Conservation (phyloP, 805 yeast genomes). For the Metahyphopichia silvanorum region DNA sequence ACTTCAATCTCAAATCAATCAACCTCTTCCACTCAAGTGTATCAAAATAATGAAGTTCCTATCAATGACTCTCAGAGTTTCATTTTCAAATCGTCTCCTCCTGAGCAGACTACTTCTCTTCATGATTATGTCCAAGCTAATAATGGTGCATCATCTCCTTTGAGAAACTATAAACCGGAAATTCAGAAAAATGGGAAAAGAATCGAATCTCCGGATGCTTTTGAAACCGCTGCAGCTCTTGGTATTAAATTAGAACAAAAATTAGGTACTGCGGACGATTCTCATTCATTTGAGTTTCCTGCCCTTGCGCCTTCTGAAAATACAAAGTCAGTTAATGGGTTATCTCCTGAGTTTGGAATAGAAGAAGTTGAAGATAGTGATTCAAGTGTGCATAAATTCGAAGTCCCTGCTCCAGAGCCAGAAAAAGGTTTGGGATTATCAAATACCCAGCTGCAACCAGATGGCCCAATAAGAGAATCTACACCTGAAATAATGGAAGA, state of each 20-base stretch:
- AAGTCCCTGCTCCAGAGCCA: constrained; percentile 1
- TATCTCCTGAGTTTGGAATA: constrained; percentile 31
- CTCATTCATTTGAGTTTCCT: constrained; percentile 6
- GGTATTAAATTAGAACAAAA: constrained; percentile 20
- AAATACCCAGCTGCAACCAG: neutral
- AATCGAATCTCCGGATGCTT: constrained; percentile 14
- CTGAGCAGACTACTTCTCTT: constrained; percentile 3
- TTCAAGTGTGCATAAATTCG: constrained; percentile 1
- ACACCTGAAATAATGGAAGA: constrained; percentile 11
- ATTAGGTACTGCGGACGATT: constrained; percentile 8
- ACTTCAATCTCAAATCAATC: constrained; percentile 9
- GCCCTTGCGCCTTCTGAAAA: neutral
- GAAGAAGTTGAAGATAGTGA: constrained; percentile 35
- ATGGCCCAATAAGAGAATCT: neutral
- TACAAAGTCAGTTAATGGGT: neutral
- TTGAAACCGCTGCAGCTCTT: constrained; percentile 25
- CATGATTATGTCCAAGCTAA: constrained; percentile 21
- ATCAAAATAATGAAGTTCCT: constrained; percentile 5
- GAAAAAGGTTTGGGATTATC: constrained; percentile 7
- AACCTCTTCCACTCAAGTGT: constrained; percentile 3
- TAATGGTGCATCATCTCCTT: constrained; percentile 19
- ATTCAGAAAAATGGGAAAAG: neutral
- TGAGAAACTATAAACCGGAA: constrained; percentile 11
- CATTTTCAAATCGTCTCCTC: constrained; percentile 7
- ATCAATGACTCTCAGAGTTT: constrained; percentile 15